Base-by-base conservation (phyloP, 345 rosid species). In the Abelmoschus esculentus region DNA sequence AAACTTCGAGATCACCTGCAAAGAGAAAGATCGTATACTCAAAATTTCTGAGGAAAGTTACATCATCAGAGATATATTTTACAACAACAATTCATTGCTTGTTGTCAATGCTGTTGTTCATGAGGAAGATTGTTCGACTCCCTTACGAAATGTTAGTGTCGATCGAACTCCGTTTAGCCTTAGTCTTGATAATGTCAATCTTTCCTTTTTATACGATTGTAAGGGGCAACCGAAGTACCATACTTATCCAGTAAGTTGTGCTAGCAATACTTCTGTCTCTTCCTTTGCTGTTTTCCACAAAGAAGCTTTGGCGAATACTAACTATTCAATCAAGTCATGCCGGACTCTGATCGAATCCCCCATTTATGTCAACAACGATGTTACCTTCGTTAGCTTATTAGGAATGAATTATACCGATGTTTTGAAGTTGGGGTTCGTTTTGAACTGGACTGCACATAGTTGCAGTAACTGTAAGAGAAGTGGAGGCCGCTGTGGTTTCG, bases 191-290 rank as follows among this genome's bases (percentile, higher is more conserved):
- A 29, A 78, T 66, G 1, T 1, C 1, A 11, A 79, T 42, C 52
- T 88, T 67, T 66, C 76, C 26, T 76, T 92, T 72, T 61, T 78
- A 14, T 85, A 86, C 70, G 74, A 84, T 22, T 92, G 93, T 74
- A 31, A 79, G 17, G 15, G 66, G 5, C 56, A 18, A 26, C 82
- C 69, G 0, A 11, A 29, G 19, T 12, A 3, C 50, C 1, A 0
- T 12, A 57, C 66, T 0, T 79, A 77, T 69, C 64, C 70, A 5
- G 69, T 84, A 42, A 49, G 53, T 58, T 89, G 89, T 62, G 61
- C 67, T 26, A 70, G 66, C 69, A 73, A 84, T 70, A 28, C 60
- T 31, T 69, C 77, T 47, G 32, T 5, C 28, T 7, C 19, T 47
- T 80, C 84, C 47, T 87, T 85, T 60, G 88, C 83, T 73, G 60